phyloP scores from a whole-genome alignment of 139 green algal species.

The Tetradesmus obliquus region DNA sequence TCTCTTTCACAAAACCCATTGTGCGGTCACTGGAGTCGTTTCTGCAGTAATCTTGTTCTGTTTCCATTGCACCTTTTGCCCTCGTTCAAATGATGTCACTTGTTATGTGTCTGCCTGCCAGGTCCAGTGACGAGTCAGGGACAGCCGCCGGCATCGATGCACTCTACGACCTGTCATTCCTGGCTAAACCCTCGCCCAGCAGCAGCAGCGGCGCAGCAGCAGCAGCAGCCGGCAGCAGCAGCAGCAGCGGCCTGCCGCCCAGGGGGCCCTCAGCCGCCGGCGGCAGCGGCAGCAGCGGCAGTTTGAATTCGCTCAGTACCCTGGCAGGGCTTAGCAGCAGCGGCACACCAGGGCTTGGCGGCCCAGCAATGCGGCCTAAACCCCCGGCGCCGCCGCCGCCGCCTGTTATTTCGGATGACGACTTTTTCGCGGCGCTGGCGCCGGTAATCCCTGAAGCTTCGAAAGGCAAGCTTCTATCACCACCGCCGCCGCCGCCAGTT shows the following conservation, averaged over 20 bases:
- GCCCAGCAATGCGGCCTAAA: constrained; percentile 30
- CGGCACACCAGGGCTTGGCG: constrained; percentile 14
- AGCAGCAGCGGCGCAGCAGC: not conserved
- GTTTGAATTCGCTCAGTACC: not conserved
- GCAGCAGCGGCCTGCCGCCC: constrained; percentile 1
- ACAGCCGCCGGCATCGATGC: not conserved
- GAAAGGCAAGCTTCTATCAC: constrained; percentile 20
- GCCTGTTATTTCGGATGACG: constrained; percentile 29
- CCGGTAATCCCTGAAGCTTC: constrained; percentile 27
- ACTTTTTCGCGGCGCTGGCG: constrained; percentile 40
- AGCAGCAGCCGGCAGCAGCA: not conserved
- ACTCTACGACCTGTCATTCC: constrained; percentile 26
- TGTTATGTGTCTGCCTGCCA: not conserved
- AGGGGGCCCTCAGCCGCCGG: not conserved
- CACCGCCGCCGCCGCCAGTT: constrained; percentile 9
- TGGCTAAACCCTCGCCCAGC: not conserved
- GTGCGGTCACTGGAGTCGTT: not conserved
- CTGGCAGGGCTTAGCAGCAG: constrained; percentile 15
- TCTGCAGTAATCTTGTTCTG: not conserved
- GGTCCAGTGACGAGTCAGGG: not conserved
- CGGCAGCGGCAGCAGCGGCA: constrained; percentile 2
- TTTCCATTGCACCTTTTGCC: not conserved
- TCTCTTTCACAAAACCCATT: not conserved
- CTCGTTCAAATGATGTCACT: not conserved
- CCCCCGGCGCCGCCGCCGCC: not conserved